Base-by-base conservation (phyloP, 2,329 filamentous ascomycete species). In the Neofusicoccum ribis region DNA sequence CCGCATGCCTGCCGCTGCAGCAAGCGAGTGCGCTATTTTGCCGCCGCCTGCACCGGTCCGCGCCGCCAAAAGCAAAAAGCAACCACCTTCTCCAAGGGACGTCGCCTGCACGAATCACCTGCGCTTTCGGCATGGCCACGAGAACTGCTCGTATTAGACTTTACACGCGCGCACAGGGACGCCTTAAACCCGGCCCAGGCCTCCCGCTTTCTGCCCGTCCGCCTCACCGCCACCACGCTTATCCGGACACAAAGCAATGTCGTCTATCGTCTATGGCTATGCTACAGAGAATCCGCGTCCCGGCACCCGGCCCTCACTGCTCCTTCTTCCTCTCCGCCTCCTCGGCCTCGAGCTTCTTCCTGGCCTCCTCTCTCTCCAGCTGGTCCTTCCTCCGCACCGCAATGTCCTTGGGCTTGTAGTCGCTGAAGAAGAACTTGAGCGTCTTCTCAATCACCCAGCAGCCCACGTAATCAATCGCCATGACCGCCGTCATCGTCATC, bases 331-430 rank as follows among this genome's bases (percentile, higher is more conserved):
- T 69, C 68, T 77, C 74, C 58, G 70, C 75, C 67, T 75, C 72
- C 37, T 65, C 76, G 68, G 82, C 82, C 72, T 87, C 86, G 54
- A 83, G 83, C 65, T 83, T 83, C 76, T 90, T 91, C 70, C 93
- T 85, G 68, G 84, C 83, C 64, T 85, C 82, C 80, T 98, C 94
- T 49, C 89, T 83, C 75, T 88, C 86, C 11, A 96, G 81, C 84
- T 99, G 95, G 74, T 99, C 95, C 3, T 91, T 89, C 65, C 95
- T 84, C 68, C 95, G 86, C 61, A 91, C 83, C 1, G 95, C 94
- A 73, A 99, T 98, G 75, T 98, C 95, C 76, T 96, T 94, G 1
- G 95, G 92, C 69, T 88, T 89, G 81, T 92, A 96, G 78, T 99
- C 95, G 69, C 91, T 94, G 79, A 98, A 99, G 36, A 90, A 77